phyloP scores from a whole-genome alignment of 305 asterid genomes.

The Solanum hybrid region DNA sequence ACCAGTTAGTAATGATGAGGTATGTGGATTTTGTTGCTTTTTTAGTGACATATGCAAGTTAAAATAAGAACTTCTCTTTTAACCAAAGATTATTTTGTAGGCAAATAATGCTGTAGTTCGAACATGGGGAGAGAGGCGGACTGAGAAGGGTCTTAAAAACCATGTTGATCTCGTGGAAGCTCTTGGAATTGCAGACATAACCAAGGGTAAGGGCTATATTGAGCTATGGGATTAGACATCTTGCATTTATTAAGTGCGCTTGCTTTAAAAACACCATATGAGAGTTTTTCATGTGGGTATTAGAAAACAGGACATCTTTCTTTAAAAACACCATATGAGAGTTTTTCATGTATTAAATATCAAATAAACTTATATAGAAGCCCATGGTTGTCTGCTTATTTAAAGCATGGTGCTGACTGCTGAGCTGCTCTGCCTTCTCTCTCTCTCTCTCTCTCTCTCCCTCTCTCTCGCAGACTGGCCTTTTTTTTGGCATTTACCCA shows the following conservation, averaged over 20 bases:
- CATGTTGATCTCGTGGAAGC: constrained; percentile 92
- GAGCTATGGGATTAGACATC: background rate
- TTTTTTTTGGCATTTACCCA: background rate
- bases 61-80: background rate
- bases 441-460: background rate
- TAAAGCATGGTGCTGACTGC: background rate
- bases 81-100: constrained; percentile 20
- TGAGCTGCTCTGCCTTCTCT: background rate
- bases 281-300: too few relatives aligned
- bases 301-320: background rate
- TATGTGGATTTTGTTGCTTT: constrained; percentile 8
- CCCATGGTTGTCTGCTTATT: background rate
- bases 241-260: background rate
- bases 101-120: constrained; percentile 57
- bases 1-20: constrained; percentile 72
- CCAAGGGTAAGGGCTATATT: constrained; percentile 43
- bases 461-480: background rate
- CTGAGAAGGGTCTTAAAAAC: constrained; percentile 62
- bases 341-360: background rate
- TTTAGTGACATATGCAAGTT: background rate
- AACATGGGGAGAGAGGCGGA: constrained; percentile 69
- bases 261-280: background rate
- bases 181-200: constrained; percentile 74
- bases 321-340: too few relatives aligned
- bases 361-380: too few relatives aligned